Percentiles rank a stretch among this genome's conserved stretches.
Conservation (phyloP, 1,284 basidiomycete genomes). For the Schizophyllum amplum region DNA sequence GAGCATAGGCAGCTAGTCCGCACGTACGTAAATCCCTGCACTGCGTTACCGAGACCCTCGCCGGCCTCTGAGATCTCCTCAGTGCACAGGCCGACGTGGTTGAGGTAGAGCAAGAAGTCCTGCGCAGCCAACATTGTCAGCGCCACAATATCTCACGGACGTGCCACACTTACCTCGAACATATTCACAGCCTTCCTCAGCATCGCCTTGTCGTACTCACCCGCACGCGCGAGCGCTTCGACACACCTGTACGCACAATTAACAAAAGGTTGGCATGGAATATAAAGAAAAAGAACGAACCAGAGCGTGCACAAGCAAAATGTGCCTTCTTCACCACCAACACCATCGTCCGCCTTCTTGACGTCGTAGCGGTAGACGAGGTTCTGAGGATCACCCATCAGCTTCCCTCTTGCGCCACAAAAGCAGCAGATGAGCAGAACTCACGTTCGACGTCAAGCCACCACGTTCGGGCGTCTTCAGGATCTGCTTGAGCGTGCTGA, state of each 20-base stretch:
- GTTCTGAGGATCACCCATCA: constrained; percentile 29
- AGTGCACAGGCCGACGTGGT: constrained; percentile 80
- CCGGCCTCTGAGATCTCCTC: constrained; percentile 79
- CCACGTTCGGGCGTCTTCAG: constrained; percentile 80
- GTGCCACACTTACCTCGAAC: constrained; percentile 73
- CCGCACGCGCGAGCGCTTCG: constrained; percentile 81
- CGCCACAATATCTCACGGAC: constrained; percentile 1
- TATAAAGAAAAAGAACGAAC: constrained; percentile 25
- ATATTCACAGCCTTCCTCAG: constrained; percentile 66
- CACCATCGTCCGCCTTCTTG: constrained; percentile 76
- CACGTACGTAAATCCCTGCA: constrained; percentile 81
- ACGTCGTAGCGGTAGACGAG: constrained; percentile 80
- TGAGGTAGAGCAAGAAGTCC: constrained; percentile 76
- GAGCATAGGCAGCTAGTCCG: neutral
- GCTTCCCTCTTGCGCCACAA: neutral
- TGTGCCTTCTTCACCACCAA: constrained; percentile 88
- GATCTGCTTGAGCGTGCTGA: constrained; percentile 74
- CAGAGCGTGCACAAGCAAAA: constrained; percentile 77
- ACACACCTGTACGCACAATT: constrained; percentile 56
- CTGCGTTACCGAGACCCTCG: constrained; percentile 75
- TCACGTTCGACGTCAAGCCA: constrained; percentile 79
- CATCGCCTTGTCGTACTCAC: constrained; percentile 60
- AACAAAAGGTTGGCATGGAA: neutral
- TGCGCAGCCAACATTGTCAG: constrained; percentile 16
- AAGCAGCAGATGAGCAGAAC: too few species aligned